Evolutionary conservation across 73 alveolate species (phyloP).

Genomic region (Blepharisma japonicum): DNA sequence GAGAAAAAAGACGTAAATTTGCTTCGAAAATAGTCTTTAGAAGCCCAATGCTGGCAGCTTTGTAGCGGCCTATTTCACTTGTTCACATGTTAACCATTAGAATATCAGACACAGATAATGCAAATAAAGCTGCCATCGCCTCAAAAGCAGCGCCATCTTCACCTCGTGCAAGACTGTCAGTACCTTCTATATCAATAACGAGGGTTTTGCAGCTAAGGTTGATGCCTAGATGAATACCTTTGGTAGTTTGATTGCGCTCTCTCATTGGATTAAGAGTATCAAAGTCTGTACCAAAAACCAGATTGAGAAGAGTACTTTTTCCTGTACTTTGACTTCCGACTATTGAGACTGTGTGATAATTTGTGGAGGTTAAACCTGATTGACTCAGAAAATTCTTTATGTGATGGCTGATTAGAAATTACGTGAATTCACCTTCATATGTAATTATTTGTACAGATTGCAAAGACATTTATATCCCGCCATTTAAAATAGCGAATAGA

Average conservation of each 20-base stretch:
- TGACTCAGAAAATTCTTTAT: no score
- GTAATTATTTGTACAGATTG: no score
- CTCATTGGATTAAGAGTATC: slow-evolving; percentile 51
- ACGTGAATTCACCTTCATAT: no score
- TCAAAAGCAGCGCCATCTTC: slow-evolving; percentile 73
- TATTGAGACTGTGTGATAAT: slow-evolving; percentile 54
- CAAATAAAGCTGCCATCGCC: slow-evolving; percentile 74
- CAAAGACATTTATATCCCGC: no score
- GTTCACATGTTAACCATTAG: slow-evolving; percentile 82
- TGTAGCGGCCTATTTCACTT: slow-evolving; percentile 76
- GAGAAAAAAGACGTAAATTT: slow-evolving; percentile 63
- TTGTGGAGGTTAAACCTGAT: slow-evolving; percentile 18
- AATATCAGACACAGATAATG: slow-evolving; percentile 80
- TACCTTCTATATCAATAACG: slow-evolving; percentile 55
- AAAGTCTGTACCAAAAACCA: slow-evolving; percentile 56
- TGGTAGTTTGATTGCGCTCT: slow-evolving; percentile 58
- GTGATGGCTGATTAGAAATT: no score
- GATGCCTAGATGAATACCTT: slow-evolving; percentile 56
- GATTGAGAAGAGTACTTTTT: slow-evolving; percentile 51
- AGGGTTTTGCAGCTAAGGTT: slow-evolving; percentile 39
- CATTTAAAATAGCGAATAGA: no score
- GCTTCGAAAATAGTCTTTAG: slow-evolving; percentile 79
- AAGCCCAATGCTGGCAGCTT: slow-evolving; percentile 74
- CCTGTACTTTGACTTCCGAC: slow-evolving; percentile 65
- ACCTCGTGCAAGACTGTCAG: slow-evolving; percentile 55